A percentile compares a stretch with the other conserved stretches of the same genome.
Evolutionary conservation across 1,284 basidiomycete species (phyloP).

Genomic region (Heliocybe sulcata): DNA sequence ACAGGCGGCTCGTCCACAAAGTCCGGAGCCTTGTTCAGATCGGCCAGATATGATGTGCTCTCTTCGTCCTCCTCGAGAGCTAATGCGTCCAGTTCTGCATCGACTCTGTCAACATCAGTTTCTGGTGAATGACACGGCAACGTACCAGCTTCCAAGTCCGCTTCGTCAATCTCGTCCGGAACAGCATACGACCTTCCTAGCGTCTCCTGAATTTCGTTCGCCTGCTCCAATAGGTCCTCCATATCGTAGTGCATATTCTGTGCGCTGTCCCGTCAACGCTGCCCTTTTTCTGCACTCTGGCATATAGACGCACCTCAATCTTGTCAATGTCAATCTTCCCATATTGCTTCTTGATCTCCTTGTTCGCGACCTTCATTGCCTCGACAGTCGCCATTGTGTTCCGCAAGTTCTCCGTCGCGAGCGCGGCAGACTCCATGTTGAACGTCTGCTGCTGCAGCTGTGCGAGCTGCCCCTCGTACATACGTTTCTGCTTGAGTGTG

Average conservation of each 20-base stretch:
- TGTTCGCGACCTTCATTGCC: constrained; percentile 97
- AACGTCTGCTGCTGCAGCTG: constrained; percentile 95
- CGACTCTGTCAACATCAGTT: not conserved
- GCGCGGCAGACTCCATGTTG: constrained; percentile 97
- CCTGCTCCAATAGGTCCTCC: constrained; percentile 96
- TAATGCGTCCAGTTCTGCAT: constrained; percentile 81
- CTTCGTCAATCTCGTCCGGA: constrained; percentile 97
- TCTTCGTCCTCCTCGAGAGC: constrained; percentile 86
- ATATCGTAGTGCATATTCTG: constrained; percentile 95
- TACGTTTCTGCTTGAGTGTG: constrained; percentile 91
- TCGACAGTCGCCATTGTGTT: constrained; percentile 99
- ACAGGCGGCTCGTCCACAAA: constrained; percentile 83
- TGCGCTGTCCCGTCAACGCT: not conserved
- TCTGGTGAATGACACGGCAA: constrained; percentile 5
- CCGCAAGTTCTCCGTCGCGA: constrained; percentile 94
- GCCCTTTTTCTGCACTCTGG: not conserved
- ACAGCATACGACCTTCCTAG: constrained; percentile 92
- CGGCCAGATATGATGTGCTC: constrained; percentile 78
- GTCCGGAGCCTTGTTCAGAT: constrained; percentile 82
- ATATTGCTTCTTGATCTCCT: constrained; percentile 95
- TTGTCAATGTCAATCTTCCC: constrained; percentile 98
- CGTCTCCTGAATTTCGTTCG: constrained; percentile 96
- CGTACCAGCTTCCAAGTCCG: constrained; percentile 91
- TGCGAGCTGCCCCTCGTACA: constrained; percentile 91
- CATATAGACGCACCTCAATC: constrained; percentile 74